Evolutionary conservation across 2,329 filamentous ascomycete genomes (phyloP), one percentile per base, ranked within the genome.

Genomic region (Colletotrichum karsti): DNA sequence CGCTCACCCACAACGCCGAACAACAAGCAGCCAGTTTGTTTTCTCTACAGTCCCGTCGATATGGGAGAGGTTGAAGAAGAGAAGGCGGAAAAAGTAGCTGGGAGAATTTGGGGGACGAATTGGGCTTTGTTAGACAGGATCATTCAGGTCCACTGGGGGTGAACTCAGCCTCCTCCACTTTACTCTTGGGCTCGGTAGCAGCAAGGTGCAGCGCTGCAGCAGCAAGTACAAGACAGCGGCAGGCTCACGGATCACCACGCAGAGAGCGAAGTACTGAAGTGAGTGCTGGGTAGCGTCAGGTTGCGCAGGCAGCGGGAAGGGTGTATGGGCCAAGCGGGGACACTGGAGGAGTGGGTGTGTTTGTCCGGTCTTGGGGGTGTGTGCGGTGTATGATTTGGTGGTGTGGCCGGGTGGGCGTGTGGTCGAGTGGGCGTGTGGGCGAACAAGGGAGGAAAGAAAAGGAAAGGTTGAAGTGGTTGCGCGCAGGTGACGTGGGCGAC

Each of bases 401-500:
- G 20, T 41, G 33, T 13, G 5, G 10, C 15, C 10, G 15, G 33
- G 37, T n/a, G 44, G 37, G 30, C 22, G 30, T 6, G 15, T 9
- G 50, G 13, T n/a, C 44, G 37, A 20, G 20, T 46, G 15, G 7
- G 26, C 39, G 62, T 13, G 42, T 26, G 35, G 50, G 12, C 35
- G 51, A 44, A 51, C 64, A 63, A 63, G 64, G 64, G 51, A 63
- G 56, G 44, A 28, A 26, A 46, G 48, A 54, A 48, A 54, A 66
- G 56, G 37, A 53, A 63, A 62, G 48, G 63, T 39, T 54, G 48
- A 39, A 33, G 59, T 58, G 41, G 42, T 63, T 63, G 59, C 53
- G 44, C 44, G 59, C 64, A 67, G 64, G 64, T 67, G 64, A 67
- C 64, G 64, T 67, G 64, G 64, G 64, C 64, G 60, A 67, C 64